Evolutionary conservation across 768 basidiomycete species (phyloP).

Genomic region (Tephrocybe rancida): DNA sequence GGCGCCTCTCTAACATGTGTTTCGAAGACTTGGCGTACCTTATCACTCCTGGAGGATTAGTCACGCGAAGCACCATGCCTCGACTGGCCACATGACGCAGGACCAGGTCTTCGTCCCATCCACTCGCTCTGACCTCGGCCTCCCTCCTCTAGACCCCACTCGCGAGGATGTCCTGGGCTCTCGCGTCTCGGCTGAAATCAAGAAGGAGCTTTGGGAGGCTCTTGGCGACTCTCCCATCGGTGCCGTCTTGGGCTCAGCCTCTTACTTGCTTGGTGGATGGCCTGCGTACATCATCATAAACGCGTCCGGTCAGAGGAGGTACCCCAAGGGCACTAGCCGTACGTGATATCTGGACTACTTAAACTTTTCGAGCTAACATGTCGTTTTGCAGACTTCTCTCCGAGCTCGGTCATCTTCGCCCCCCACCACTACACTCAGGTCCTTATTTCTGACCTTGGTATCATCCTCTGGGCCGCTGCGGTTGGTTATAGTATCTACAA

Average conservation of each 20-base stretch:
- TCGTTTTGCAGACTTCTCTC: conserved; percentile 66
- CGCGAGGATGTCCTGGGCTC: conserved; percentile 67
- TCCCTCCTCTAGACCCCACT: conserved; percentile 67
- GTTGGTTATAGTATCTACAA: conserved; percentile 57
- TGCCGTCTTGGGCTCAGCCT: conserved; percentile 51
- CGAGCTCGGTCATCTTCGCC: conserved; percentile 79
- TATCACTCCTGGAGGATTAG: conserved; percentile 97
- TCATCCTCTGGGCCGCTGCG: conserved; percentile 69
- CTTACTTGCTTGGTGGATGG: conserved; percentile 84
- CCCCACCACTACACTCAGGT: conserved; percentile 78
- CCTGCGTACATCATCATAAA: conserved; percentile 81
- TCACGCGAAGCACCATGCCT: conserved; percentile 95
- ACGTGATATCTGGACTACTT: conserved; percentile 26
- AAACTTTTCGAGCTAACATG: background rate
- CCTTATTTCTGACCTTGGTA: conserved; percentile 80
- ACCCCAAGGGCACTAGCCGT: conserved; percentile 83
- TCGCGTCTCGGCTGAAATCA: conserved; percentile 65
- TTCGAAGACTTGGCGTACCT: conserved; percentile 82
- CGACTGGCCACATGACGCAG: conserved; percentile 89
- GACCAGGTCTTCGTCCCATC: conserved; percentile 96
- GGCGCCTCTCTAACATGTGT: conserved; percentile 21
- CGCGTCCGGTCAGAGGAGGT: conserved; percentile 82
- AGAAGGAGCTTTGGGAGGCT: conserved; percentile 80
- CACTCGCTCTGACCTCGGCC: conserved; percentile 75
- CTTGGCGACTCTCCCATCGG: conserved; percentile 90